phyloP scores from a whole-genome alignment of 192 early-diverging fungal genomes.

The Mortierella alpina region DNA sequence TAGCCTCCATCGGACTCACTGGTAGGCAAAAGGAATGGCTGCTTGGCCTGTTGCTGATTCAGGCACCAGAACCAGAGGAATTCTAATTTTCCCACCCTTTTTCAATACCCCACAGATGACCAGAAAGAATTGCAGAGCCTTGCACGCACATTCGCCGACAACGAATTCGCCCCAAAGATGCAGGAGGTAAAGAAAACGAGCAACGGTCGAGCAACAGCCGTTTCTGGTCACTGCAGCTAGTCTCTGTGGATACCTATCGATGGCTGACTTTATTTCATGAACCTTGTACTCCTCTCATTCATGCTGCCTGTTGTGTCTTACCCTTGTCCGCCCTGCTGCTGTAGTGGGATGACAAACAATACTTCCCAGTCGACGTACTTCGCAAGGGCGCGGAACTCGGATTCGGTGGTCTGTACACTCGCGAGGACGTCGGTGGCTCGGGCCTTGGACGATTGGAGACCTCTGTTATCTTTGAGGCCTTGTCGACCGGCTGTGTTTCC shows the following conservation, averaged over 20 bases:
- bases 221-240: not conserved
- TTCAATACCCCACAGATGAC: slow-evolving; percentile 49
- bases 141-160: slow-evolving; percentile 63
- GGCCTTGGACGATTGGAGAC: slow-evolving; percentile 62
- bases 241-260: not conserved
- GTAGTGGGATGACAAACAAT: slow-evolving; percentile 63
- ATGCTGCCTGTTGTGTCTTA: not conserved
- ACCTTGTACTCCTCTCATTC: not conserved
- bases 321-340: not conserved
- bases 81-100: not conserved
- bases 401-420: slow-evolving; percentile 61
- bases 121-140: slow-evolving; percentile 60
- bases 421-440: slow-evolving; percentile 62
- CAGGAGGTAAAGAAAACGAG: slow-evolving; percentile 40
- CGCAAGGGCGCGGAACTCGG: slow-evolving; percentile 66
- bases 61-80: not conserved
- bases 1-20: slow-evolving; percentile 42
- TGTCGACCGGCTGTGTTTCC: slow-evolving; percentile 62
- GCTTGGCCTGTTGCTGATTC: not conserved
- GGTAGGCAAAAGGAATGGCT: slow-evolving; percentile 9
- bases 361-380: slow-evolving; percentile 60
- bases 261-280: not conserved
- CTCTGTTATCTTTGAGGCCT: slow-evolving; percentile 66
- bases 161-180: slow-evolving; percentile 68
- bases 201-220: not conserved